Evolutionary conservation across 192 early-diverging fungal genomes (phyloP).

Genomic region (Thamnidium elegans): DNA sequence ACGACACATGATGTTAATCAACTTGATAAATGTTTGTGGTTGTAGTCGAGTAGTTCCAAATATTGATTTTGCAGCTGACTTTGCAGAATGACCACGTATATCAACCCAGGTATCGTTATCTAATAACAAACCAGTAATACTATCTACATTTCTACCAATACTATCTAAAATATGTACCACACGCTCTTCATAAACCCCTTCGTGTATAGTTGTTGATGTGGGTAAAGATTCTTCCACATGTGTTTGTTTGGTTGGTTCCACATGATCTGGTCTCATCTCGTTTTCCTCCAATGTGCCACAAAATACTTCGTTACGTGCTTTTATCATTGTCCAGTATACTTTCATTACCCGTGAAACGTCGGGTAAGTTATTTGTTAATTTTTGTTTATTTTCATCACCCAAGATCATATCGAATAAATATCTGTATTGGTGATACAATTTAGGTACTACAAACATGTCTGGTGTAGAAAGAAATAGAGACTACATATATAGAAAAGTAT

Average conservation of each 20-base stretch:
- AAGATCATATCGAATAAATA: conserved; percentile 41
- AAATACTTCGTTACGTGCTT: conserved; percentile 33
- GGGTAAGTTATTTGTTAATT: not conserved
- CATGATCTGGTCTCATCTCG: not conserved
- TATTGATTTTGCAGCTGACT: conserved; percentile 21
- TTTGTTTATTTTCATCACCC: conserved; percentile 11
- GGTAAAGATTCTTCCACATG: not conserved
- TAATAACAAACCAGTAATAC: conserved; percentile 14
- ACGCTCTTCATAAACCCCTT: conserved; percentile 20
- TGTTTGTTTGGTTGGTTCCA: not conserved
- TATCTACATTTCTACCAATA: conserved; percentile 26
- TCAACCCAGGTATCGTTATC: conserved; percentile 25
- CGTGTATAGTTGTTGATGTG: not conserved
- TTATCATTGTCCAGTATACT: conserved; percentile 26
- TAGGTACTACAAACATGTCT: conserved; percentile 61
- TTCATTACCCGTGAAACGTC: conserved; percentile 22
- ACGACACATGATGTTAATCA: conserved; percentile 44
- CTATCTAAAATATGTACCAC: conserved; percentile 32
- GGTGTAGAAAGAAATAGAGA: conserved; percentile 53
- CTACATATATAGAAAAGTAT: conserved; percentile 17
- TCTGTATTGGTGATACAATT: conserved; percentile 46
- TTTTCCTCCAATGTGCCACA: conserved; percentile 31
- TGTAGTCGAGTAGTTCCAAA: conserved; percentile 1
- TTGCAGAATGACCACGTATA: conserved; percentile 28
- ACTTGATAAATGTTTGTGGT: conserved; percentile 8